A percentile compares a stretch with the other conserved stretches of the same genome.
phyloP scores from a whole-genome alignment of 495 filamentous ascomycete species.

The Neurospora discreta region DNA sequence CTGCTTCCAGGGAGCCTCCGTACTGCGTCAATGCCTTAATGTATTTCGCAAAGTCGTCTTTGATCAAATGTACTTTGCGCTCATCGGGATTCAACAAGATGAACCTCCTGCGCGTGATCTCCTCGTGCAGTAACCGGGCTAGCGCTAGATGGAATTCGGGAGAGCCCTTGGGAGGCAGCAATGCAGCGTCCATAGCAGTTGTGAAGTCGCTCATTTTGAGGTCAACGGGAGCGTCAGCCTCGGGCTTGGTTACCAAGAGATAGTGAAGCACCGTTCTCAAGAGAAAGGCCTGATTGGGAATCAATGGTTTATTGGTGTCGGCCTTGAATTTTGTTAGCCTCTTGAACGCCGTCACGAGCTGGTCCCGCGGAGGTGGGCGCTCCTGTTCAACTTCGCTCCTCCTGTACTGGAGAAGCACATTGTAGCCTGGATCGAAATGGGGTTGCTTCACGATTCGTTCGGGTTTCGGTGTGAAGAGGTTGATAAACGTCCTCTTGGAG shows the following conservation, averaged over 20 bases:
- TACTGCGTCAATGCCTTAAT: constrained; percentile 47
- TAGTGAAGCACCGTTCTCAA: constrained; percentile 47
- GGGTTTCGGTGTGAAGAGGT: constrained; percentile 42
- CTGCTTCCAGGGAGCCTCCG: constrained; percentile 49
- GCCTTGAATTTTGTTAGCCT: constrained; percentile 51
- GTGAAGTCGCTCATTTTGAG: constrained; percentile 43
- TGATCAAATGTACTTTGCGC: constrained; percentile 26
- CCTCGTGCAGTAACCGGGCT: constrained; percentile 44
- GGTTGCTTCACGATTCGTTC: constrained; percentile 40
- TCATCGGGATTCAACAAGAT: constrained; percentile 13
- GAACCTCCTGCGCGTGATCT: constrained; percentile 28
- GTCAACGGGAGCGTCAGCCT: constrained; percentile 23
- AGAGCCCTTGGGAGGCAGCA: constrained; percentile 25
- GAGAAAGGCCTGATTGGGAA: constrained; percentile 52
- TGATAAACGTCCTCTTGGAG: constrained; percentile 44
- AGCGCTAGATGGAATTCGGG: constrained; percentile 36
- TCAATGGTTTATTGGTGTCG: constrained; percentile 38
- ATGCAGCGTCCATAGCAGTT: constrained; percentile 27
- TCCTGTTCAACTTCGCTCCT: constrained; percentile 32
- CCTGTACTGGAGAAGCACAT: constrained; percentile 40
- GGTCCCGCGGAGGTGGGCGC: constrained; percentile 45
- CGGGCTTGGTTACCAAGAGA: constrained; percentile 34
- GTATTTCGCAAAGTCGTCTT: constrained; percentile 37
- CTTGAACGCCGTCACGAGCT: constrained; percentile 52
- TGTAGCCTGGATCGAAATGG: constrained; percentile 50